phyloP scores from a whole-genome alignment of 176 grass and related monocot genomes.

The Oryza glaberrima region DNA sequence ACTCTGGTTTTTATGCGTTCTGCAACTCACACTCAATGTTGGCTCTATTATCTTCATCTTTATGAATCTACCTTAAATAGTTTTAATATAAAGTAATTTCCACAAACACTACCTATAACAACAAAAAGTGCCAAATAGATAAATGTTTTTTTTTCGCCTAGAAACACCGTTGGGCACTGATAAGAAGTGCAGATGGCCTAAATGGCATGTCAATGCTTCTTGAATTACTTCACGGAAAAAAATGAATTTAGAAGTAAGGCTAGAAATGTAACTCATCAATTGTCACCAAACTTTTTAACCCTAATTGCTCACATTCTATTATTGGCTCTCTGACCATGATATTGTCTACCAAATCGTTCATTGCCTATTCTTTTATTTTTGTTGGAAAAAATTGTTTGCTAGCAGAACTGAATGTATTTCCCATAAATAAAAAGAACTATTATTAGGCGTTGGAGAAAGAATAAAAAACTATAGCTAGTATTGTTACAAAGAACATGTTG shows the following conservation, averaged over 20 bases:
- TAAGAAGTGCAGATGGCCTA: neutral
- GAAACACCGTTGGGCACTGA: neutral
- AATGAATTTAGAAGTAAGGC: neutral
- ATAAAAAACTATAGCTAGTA: too few species aligned
- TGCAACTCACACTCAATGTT: too few species aligned
- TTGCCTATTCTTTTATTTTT: constrained; percentile 87
- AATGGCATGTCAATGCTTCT: neutral
- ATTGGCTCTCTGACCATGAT: constrained; percentile 89
- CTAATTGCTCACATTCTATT: constrained; percentile 71
- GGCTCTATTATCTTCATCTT: too few species aligned
- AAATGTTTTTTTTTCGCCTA: neutral
- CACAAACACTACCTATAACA: constrained; percentile 9
- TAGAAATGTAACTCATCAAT: constrained; percentile 11
- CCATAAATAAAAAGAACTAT: constrained; percentile 37
- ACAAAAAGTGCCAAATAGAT: neutral
- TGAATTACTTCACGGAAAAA: constrained; percentile 11
- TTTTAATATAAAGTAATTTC: neutral
- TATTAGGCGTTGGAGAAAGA: constrained; percentile 6
- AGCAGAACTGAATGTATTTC: constrained; percentile 29
- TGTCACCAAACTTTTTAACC: neutral
- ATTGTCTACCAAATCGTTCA: constrained; percentile 74
- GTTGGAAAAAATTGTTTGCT: constrained; percentile 55
- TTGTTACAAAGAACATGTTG: too few species aligned
- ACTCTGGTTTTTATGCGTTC: too few species aligned
- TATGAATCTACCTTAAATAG: neutral